Percentiles rank a stretch among this genome's conserved stretches.
These are phyloP conservation scores for Arachis monticola DNA, from an alignment of 331 rosid species.

Conservation along the genomic window DNA sequence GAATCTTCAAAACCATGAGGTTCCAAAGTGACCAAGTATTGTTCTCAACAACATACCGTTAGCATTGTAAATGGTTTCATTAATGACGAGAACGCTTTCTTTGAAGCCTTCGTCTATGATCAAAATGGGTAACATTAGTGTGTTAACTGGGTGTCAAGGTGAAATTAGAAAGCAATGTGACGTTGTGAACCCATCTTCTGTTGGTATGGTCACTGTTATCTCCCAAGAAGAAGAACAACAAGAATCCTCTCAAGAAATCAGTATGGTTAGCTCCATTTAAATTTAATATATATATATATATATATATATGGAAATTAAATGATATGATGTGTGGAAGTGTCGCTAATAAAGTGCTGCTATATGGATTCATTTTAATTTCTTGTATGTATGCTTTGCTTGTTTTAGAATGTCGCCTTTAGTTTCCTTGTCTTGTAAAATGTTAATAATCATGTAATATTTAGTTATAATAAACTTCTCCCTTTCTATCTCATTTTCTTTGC, in stretches of 20 bases:
- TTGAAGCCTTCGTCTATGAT: constrained; percentile 36
- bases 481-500: too few species aligned
- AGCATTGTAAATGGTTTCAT: constrained; percentile 34
- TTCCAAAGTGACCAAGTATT: constrained; percentile 48
- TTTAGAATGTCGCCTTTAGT: not conserved
- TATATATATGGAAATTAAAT: not conserved
- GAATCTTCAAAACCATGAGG: constrained; percentile 29
- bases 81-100: constrained; percentile 30
- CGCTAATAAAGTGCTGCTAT: constrained; percentile 12
- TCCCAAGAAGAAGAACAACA: not conserved
- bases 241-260: constrained; percentile 20
- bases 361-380: not conserved
- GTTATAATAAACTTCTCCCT: too few species aligned
- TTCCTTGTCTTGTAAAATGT: too few species aligned
- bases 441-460: too few species aligned
- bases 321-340: not conserved
- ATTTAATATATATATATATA: not conserved
- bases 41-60: constrained; percentile 43
- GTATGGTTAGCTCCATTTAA: constrained; percentile 29
- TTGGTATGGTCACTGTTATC: not conserved
- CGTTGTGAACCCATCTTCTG: constrained; percentile 35
- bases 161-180: constrained; percentile 47
- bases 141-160: constrained; percentile 40
- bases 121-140: constrained; percentile 50
- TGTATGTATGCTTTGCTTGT: constrained; percentile 6